Conservation (phyloP, 768 basidiomycete species). For the Collybia nuda region DNA sequence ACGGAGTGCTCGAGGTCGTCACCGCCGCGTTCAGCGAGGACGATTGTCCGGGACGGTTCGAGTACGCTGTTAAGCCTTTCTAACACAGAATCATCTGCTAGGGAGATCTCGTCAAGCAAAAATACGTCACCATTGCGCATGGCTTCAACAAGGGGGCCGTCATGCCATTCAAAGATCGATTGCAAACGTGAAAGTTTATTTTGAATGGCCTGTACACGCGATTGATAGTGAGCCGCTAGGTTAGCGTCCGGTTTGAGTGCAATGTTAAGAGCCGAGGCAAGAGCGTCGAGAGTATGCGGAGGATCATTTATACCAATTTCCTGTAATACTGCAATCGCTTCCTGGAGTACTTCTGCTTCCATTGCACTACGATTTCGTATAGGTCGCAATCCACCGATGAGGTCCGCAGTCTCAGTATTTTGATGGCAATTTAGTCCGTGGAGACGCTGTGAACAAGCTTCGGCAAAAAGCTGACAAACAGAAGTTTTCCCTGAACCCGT, state of each 20-base stretch:
- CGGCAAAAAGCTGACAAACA: conserved; percentile 87
- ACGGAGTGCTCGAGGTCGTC: conserved; percentile 64
- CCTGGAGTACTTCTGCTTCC: conserved; percentile 48
- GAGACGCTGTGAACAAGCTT: conserved; percentile 57
- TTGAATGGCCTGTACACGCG: conserved; percentile 40
- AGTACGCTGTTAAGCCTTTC: conserved; percentile 96
- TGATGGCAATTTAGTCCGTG: conserved; percentile 92
- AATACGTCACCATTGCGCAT: conserved; percentile 87
- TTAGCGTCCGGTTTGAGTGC: conserved; percentile 21
- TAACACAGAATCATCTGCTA: conserved; percentile 97
- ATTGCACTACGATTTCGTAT: conserved; percentile 68
- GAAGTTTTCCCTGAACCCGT: conserved; percentile 98
- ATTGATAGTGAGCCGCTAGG: conserved; percentile 27
- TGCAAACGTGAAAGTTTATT: conserved; percentile 48
- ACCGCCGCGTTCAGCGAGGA: conserved; percentile 91
- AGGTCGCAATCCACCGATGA: conserved; percentile 92
- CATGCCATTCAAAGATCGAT: conserved; percentile 96
- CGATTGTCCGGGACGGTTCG: conserved; percentile 85
- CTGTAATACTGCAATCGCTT: conserved; percentile 40
- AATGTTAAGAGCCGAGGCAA: conserved; percentile 24
- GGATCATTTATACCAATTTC: conserved; percentile 34
- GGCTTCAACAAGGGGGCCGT: conserved; percentile 92
- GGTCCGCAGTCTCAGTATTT: conserved; percentile 96
- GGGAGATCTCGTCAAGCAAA: conserved; percentile 93
- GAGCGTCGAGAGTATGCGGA: conserved; percentile 21